Evolutionary conservation across 140 eudicot species (phyloP).

Genomic region (Anethum foeniculum): DNA sequence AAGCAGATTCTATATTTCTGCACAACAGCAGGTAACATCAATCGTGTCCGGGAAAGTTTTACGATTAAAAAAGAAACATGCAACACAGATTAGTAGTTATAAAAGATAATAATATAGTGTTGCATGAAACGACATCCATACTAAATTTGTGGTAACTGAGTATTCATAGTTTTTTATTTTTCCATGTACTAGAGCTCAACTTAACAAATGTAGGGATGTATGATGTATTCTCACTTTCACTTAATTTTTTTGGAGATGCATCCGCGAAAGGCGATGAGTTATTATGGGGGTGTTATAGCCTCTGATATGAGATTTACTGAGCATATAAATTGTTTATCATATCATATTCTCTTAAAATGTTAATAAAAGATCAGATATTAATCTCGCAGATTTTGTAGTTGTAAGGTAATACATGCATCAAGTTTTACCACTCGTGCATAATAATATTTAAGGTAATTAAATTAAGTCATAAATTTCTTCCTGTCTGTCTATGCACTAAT

Average conservation of each 20-base stretch:
- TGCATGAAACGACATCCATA: neutral
- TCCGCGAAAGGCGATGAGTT: neutral
- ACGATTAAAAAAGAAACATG: neutral
- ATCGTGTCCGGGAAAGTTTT: neutral
- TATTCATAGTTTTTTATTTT: neutral
- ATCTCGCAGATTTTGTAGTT: slow-evolving; percentile 5
- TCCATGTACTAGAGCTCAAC: neutral
- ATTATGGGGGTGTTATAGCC: slow-evolving; percentile 10
- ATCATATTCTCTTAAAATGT: slow-evolving; percentile 22
- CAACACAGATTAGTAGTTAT: neutral
- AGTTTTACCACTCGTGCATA: neutral
- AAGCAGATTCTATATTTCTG: slow-evolving; percentile 50
- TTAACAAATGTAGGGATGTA: neutral
- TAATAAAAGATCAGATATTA: slow-evolving; percentile 18
- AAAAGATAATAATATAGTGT: no score
- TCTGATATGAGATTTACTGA: slow-evolving; percentile 18
- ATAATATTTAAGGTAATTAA: neutral
- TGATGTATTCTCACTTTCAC: neutral
- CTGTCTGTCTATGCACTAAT: neutral
- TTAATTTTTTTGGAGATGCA: neutral
- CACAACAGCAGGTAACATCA: slow-evolving; percentile 6
- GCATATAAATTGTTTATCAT: slow-evolving; percentile 21
- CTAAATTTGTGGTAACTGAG: neutral
- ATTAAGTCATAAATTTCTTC: neutral
- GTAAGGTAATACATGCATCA: neutral